A percentile compares a stretch with the other conserved stretches of the same genome.
These are phyloP conservation scores for Talaromyces sp. DNA, from an alignment of 2,329 filamentous ascomycete genomes.

Conservation along the genomic window DNA sequence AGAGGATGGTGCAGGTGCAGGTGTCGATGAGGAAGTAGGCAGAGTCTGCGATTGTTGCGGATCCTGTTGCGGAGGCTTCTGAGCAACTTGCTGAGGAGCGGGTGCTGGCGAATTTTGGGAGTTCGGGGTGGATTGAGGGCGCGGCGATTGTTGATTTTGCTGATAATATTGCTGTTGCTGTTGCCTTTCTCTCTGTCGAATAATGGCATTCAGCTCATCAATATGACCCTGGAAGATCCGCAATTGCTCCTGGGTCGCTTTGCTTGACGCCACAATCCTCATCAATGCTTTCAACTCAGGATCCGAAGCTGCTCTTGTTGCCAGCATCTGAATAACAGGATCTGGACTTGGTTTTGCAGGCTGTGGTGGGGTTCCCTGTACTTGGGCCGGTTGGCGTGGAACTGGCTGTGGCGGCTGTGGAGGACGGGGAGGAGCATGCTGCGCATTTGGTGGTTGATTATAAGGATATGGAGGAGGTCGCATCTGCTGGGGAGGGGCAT, in stretches of 20 bases:
- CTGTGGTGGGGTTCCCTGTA: constrained; percentile 27
- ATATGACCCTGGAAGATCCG: constrained; percentile 48
- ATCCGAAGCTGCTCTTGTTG: constrained; percentile 46
- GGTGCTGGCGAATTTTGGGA: background rate
- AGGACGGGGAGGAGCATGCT: constrained; percentile 19
- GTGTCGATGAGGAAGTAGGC: constrained; percentile 9
- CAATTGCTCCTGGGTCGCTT: constrained; percentile 46
- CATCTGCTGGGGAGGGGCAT: constrained; percentile 28
- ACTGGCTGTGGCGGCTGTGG: constrained; percentile 19
- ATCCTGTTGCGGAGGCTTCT: constrained; percentile 4
- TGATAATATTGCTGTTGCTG: constrained; percentile 23
- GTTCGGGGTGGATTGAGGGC: constrained; percentile 1
- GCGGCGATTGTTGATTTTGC: constrained; percentile 17
- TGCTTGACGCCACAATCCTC: constrained; percentile 47
- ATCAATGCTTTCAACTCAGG: constrained; percentile 47
- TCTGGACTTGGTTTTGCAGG: constrained; percentile 43
- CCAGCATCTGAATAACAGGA: constrained; percentile 50
- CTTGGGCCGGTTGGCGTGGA: constrained; percentile 23
- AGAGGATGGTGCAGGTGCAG: background rate
- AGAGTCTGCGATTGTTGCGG: background rate
- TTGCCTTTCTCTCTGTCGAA: constrained; percentile 38
- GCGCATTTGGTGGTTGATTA: constrained; percentile 22
- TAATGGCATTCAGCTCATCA: constrained; percentile 47
- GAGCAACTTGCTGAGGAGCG: background rate
- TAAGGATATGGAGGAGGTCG: constrained; percentile 24